Conservation (phyloP, 1,139 yeast species). For the Sugiyamaella pinicola region DNA sequence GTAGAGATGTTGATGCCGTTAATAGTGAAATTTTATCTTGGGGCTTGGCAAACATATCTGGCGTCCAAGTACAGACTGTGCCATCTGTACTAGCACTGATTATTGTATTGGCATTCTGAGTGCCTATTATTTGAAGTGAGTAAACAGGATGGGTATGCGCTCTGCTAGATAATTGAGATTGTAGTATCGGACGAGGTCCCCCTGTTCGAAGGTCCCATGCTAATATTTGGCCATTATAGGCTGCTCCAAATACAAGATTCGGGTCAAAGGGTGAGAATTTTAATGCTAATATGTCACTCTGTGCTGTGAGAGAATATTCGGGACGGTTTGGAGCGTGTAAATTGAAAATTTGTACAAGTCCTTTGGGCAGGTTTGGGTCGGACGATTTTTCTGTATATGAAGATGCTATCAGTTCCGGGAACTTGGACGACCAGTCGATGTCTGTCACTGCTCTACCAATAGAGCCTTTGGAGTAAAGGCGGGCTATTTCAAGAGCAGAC, state of each 20-base stretch:
- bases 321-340: slow-evolving; percentile 47
- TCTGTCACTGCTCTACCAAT: slow-evolving; percentile 43
- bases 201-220: slow-evolving; percentile 49
- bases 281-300: slow-evolving; percentile 48
- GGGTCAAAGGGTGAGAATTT: slow-evolving; percentile 47
- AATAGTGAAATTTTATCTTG: slow-evolving; percentile 38
- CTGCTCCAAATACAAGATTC: slow-evolving; percentile 48
- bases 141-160: slow-evolving; percentile 51
- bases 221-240: slow-evolving; percentile 52
- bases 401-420: slow-evolving; percentile 49
- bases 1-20: slow-evolving; percentile 32
- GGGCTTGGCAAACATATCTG: slow-evolving; percentile 50
- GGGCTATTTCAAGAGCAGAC: slow-evolving; percentile 30
- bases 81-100: slow-evolving; percentile 53
- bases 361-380: slow-evolving; percentile 38
- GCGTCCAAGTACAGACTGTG: slow-evolving; percentile 50
- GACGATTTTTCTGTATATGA: slow-evolving; percentile 38
- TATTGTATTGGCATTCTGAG: slow-evolving; percentile 41
- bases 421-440: slow-evolving; percentile 49
- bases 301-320: slow-evolving; percentile 54
- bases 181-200: slow-evolving; percentile 38
- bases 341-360: slow-evolving; percentile 48
- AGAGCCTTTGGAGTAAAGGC: slow-evolving; percentile 34
- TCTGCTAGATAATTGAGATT: slow-evolving; percentile 40
- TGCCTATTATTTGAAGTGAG: slow-evolving; percentile 43